Evolutionary conservation across 2,329 filamentous ascomycete genomes (phyloP), one percentile per base, ranked within the genome.

Genomic region (Monosporascus cannonballus): DNA sequence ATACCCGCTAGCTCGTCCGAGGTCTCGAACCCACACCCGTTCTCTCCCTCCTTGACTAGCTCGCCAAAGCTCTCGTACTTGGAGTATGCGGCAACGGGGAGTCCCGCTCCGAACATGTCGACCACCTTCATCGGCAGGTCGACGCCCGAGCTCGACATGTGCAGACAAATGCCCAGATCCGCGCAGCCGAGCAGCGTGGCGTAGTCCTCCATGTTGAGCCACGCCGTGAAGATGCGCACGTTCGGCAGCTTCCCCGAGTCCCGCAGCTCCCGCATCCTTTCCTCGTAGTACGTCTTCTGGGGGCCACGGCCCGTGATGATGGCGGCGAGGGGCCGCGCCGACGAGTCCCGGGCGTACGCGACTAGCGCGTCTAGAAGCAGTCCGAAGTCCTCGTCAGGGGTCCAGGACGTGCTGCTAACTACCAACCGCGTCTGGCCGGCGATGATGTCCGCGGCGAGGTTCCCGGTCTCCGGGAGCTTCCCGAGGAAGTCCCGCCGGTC

Each of bases 91-190:
- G 87, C 85, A 0, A 99, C 94, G 0, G 94, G 94, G 27, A 99
- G 74, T 0, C 93, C 94, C 0, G 92, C 88, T 2, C 94, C 94
- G 68, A 99, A 97, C 92, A 99, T 96, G 68, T 99, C 94, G 15
- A 99, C 92, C 1, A 99, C 91, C 72, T 99, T 99, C 94, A 99
- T 99, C 0, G 94, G 94, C 20, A 99, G 76, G 70, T 99, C 94
- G 0, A 99, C 91, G 1, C 94, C 94, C 2, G 90, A 96, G 59
- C 89, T 95, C 15, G 91, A 96, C 59, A 84, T 96, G 73, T 99
- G 94, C 25, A 99, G 75, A 52, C 90, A 96, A 24, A 99, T 83
- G 9, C 94, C 94, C 0, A 99, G 76, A 63, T 96, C 93, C 3
- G 94, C 91, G 45, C 86, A 86, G 11, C 87, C 89, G 30, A 99